Evolutionary conservation across 2,329 filamentous ascomycete species (phyloP).

Genomic region (Aspergillus hiratsukae): DNA sequence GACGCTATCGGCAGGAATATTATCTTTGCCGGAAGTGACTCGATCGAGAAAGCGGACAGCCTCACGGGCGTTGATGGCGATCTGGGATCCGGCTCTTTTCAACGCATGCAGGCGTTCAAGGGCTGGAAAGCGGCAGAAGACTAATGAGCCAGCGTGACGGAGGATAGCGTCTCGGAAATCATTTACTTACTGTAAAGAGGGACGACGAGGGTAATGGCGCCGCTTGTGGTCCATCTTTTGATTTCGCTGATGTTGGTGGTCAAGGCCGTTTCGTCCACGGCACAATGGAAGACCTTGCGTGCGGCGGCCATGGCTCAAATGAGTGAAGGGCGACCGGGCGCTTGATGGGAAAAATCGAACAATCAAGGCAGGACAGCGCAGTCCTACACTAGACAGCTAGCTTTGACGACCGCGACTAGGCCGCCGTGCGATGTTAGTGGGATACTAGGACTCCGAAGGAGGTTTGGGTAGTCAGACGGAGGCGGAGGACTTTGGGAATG

Average conservation of each 20-base stretch:
- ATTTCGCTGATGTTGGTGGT: slow-evolving; percentile 51
- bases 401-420: slow-evolving; percentile 29
- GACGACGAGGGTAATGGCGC: slow-evolving; percentile 47
- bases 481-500: slow-evolving; percentile 27
- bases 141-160: slow-evolving; percentile 9
- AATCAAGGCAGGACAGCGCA: slow-evolving; percentile 10
- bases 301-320: slow-evolving; percentile 34
- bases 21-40: slow-evolving; percentile 45
- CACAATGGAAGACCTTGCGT: slow-evolving; percentile 48
- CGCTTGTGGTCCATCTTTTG: slow-evolving; percentile 49
- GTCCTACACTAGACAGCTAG: slow-evolving; percentile 28
- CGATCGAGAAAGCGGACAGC: slow-evolving; percentile 50
- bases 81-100: slow-evolving; percentile 43
- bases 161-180: slow-evolving; percentile 1
- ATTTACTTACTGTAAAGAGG: slow-evolving; percentile 47
- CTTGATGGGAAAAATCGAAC: slow-evolving; percentile 10
- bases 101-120: slow-evolving; percentile 44
- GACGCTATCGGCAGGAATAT: slow-evolving; percentile 39
- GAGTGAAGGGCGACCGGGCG: slow-evolving; percentile 22
- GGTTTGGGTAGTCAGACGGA: slow-evolving; percentile 20
- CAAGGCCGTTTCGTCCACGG: slow-evolving; percentile 50
- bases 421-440: slow-evolving; percentile 17
- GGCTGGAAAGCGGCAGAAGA: slow-evolving; percentile 26
- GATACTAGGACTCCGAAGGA: slow-evolving; percentile 23
- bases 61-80: slow-evolving; percentile 48